phyloP scores from a whole-genome alignment of 495 filamentous ascomycete species.

The Pyrenopolyporus hunteri region DNA sequence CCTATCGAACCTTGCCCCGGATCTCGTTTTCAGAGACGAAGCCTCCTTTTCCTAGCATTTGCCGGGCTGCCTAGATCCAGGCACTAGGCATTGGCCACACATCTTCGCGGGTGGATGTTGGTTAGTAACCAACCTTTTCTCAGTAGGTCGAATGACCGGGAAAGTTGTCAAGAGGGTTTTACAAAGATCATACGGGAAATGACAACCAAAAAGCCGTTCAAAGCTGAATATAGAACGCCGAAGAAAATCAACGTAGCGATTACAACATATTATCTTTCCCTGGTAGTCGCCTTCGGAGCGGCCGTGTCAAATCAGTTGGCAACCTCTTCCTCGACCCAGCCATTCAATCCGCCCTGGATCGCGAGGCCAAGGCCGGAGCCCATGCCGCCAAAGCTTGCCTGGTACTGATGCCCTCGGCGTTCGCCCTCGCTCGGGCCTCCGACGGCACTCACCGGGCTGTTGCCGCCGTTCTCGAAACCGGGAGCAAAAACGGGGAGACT shows the following conservation, averaged over 20 bases:
- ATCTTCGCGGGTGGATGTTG: background rate
- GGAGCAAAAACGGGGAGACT: conserved; percentile 73
- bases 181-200: conserved; percentile 42
- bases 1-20: conserved; percentile 7
- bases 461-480: conserved; percentile 57
- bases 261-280: conserved; percentile 45
- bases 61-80: background rate
- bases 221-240: conserved; percentile 38
- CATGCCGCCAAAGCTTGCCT: conserved; percentile 60
- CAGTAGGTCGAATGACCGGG: conserved; percentile 14
- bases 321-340: conserved; percentile 64
- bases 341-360: conserved; percentile 58
- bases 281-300: conserved; percentile 8
- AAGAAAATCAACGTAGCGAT: conserved; percentile 42
- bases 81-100: background rate
- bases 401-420: conserved; percentile 62
- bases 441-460: conserved; percentile 52
- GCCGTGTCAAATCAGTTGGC: conserved; percentile 46
- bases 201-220: conserved; percentile 33
- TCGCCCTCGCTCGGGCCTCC: conserved; percentile 51
- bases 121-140: conserved; percentile 23
- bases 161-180: conserved; percentile 31
- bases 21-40: conserved; percentile 33
- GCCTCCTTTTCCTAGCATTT: conserved; percentile 3
- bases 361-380: conserved; percentile 57